Evolutionary conservation across 768 basidiomycete genomes (phyloP), one percentile per base, ranked within the genome.

Genomic region (Mycena crocata): DNA sequence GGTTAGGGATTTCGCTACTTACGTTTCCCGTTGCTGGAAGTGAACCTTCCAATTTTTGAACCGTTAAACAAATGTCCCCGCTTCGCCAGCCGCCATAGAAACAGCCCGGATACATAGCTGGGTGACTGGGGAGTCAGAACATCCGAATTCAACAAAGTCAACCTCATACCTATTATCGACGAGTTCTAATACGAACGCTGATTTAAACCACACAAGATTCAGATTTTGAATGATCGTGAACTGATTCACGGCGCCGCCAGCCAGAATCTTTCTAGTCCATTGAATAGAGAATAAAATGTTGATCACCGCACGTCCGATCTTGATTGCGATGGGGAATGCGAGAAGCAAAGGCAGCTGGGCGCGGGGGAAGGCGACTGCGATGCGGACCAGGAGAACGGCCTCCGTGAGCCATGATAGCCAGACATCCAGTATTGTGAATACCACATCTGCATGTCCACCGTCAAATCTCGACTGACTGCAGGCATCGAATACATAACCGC

Each of bases 351-450:
- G 37, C n/a, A 31, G 51, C 37, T 39, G 49, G 57, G n/a, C n/a
- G 31, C 62, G 55, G 39, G 57, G 26, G 15, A 46, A 64, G 63
- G 48, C 54, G 17, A 28, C 31, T 19, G 28, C 30, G 37, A 63
- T 64, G 21, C 57, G 57, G 23, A 69, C 37, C 1, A 69, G 7
- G 30, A 64, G 62, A 46, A 64, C 30, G 9, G 51, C 67, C 28
- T 60, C 55, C 44, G 62, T 44, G 39, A 60, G 26, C 62, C 28
- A 73, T 34, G 40, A 70, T 72, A 37, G 13, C 57, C 42, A 58
- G 5, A 34, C 23, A 15, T 58, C 44, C 9, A 58, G 3, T 10
- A 58, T 26, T 5, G 45, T 46, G 34, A 34, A 58, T 34, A 35
- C 52, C 63, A 42, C n/a, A 46, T 13, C 57, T 58, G 55, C 14